These are phyloP conservation scores for Dipteronia dyeriana DNA, from an alignment of 345 rosid species.

Conservation along the genomic window DNA sequence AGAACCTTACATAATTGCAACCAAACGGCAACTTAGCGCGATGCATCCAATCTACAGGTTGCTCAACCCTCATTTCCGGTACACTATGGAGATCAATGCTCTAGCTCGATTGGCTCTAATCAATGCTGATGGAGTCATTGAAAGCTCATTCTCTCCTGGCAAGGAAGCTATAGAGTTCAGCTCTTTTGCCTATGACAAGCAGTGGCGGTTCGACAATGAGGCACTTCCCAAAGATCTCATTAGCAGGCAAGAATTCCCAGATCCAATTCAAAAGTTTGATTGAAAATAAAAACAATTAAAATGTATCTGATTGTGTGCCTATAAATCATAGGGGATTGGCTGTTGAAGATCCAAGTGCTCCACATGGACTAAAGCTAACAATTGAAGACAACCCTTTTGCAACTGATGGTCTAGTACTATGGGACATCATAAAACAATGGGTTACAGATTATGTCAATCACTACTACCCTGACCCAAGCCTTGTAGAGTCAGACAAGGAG, in stretches of 20 bases:
- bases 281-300: background rate
- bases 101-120: background rate
- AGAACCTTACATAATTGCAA: background rate
- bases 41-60: background rate
- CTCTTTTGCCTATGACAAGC: background rate
- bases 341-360: conserved; percentile 14
- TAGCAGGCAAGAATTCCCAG: background rate
- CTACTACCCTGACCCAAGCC: conserved; percentile 11
- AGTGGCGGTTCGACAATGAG: background rate
- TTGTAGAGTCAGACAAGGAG: conserved; percentile 26
- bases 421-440: conserved; percentile 15
- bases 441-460: conserved; percentile 14
- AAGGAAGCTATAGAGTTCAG: background rate
- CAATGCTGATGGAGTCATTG: conserved; percentile 11
- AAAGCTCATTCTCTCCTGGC: conserved; percentile 19
- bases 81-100: background rate
- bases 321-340: background rate
- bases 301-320: background rate
- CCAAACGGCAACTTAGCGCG: background rate
- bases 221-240: background rate
- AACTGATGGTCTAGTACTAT: conserved; percentile 32
- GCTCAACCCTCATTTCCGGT: background rate
- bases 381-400: conserved; percentile 42
- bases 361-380: conserved; percentile 32
- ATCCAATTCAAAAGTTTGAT: no score